Conservation (phyloP, 148 eudicot genomes). For the Diospyros lotus region DNA sequence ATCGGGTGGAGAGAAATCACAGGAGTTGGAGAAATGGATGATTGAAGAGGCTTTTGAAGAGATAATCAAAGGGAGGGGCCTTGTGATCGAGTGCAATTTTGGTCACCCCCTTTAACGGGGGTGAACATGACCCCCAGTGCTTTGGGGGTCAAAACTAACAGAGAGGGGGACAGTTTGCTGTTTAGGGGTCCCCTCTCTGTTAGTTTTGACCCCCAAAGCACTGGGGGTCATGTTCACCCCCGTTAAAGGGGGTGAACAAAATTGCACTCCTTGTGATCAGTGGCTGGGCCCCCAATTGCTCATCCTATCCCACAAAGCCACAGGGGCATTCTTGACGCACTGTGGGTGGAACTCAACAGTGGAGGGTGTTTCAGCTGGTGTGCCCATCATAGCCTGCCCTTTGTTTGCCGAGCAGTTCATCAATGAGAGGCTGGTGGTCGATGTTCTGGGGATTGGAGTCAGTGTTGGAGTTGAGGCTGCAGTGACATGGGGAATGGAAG, state of each 20-base stretch:
- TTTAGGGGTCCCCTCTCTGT: no score
- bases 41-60: conserved; percentile 29
- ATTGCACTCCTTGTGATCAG: conserved; percentile 30
- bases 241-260: no score
- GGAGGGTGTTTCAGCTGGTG: conserved; percentile 37
- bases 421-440: conserved; percentile 36
- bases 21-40: conserved; percentile 36
- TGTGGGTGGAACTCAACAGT: conserved; percentile 61
- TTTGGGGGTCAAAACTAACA: no score
- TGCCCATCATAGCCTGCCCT: conserved; percentile 53
- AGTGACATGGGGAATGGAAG: conserved; percentile 11
- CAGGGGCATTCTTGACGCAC: conserved; percentile 45
- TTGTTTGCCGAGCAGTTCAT: conserved; percentile 43
- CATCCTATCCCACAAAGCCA: conserved; percentile 37
- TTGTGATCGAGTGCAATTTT: no score
- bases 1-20: conserved; percentile 10
- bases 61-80: conserved; percentile 30
- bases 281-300: conserved; percentile 58
- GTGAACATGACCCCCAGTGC: no score
- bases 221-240: no score
- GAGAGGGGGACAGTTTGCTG: no score
- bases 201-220: no score
- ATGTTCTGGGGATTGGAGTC: conserved; percentile 24
- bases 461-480: conserved; percentile 18
- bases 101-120: no score